Evolutionary conservation across 768 basidiomycete species (phyloP), one percentile per base, ranked within the genome.

Genomic region (Botryobasidium botryosum): DNA sequence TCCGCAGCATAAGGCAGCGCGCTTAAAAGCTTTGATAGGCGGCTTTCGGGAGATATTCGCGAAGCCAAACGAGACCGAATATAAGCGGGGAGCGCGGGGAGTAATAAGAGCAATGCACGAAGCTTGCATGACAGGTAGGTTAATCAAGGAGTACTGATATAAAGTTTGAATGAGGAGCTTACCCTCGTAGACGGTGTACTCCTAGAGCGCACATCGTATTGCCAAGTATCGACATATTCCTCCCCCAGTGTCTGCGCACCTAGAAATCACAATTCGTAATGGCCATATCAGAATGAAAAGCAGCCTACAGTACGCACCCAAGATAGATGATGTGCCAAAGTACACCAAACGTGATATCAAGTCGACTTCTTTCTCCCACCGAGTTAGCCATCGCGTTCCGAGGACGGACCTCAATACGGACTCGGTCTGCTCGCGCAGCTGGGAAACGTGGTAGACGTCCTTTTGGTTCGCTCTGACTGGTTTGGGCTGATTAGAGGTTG

Each of bases 211-310:
- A 64, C 56, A 8, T 77, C 73, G 46, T 76, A 72, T 51, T 77
- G 74, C 80, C 84, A 83, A 27, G 81, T 76, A 53, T 80, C 79
- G 1, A 83, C 86, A 53, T 90, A 90, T 56, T 90, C 86, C 59
- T 90, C 86, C n/a, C 86, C 86, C 1, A 88, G 66, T 3, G 80
- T 86, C 59, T 88, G 85, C 7, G 68, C 70, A 13, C 77, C 85
- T 88, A 48, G 25, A 10, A 13, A 31, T 45, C 4, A 35, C 20
- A 25, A 32, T 5, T 12, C 21, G 15, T 23, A 17, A 33, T 17
- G 17, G 32, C 32, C 32, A 33, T 36, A 23, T 44, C 38, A 48
- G 23, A 32, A 25, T 4, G 7, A 36, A 24, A n/a, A 38, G 15
- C 20, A 46, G 23, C 38, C 18, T n/a, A 40, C 23, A 41, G 27